Conservation (phyloP, 257 asterid species). For the Solanum clarkiae region DNA sequence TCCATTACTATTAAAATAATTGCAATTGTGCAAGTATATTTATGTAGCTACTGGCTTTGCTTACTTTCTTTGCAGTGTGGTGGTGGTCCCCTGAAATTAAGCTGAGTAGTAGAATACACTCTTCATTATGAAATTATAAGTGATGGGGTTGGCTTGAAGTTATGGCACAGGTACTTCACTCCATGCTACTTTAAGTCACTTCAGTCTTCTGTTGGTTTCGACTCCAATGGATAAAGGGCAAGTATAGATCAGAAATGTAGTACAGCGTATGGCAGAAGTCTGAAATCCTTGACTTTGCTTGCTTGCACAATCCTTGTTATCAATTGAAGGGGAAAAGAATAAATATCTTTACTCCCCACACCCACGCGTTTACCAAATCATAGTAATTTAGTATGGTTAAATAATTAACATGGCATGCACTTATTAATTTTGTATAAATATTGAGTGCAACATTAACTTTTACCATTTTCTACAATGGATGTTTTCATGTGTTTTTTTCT, state of each 20-base stretch:
- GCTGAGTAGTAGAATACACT: background rate
- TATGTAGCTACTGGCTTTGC: background rate
- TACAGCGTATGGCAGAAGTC: background rate
- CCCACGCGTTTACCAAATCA: background rate
- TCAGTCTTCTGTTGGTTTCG: background rate
- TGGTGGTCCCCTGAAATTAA: background rate
- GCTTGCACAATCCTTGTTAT: background rate
- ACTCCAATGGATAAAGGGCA: background rate
- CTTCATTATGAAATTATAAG: background rate
- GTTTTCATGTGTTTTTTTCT: too few species aligned
- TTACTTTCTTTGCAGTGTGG: background rate
- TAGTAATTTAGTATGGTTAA: background rate
- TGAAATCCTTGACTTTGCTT: background rate
- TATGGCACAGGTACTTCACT: background rate
- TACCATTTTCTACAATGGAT: background rate
- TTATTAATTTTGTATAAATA: background rate
- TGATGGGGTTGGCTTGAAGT: background rate
- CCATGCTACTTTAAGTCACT: background rate
- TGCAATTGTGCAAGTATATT: too few species aligned
- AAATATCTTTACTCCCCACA: background rate
- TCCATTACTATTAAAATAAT: too few species aligned
- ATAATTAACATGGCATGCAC: background rate
- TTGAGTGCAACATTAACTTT: too few species aligned
- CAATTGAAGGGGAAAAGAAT: background rate
- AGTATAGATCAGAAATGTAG: background rate